Conservation (phyloP, 83 land plant species). For the Picea abies region DNA sequence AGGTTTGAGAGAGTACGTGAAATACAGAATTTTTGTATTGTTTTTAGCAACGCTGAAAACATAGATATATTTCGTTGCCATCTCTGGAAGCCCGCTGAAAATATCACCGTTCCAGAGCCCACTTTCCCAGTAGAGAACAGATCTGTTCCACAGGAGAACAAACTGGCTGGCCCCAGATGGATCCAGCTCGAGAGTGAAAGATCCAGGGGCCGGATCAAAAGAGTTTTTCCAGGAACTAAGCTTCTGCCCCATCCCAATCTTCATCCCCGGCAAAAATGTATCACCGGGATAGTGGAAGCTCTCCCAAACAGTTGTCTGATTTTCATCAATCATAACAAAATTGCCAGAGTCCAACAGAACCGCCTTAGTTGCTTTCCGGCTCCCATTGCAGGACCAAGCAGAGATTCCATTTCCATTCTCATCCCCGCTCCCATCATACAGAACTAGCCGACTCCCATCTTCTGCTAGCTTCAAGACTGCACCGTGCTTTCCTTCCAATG, state of each 20-base stretch:
- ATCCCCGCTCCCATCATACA: constrained; percentile 21
- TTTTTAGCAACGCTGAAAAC: constrained; percentile 28
- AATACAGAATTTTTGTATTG: constrained; percentile 15
- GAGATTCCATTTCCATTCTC: background rate
- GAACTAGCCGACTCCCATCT: background rate
- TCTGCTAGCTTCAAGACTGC: constrained; percentile 7
- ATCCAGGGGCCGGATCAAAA: constrained; percentile 21
- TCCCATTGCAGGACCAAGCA: constrained; percentile 26
- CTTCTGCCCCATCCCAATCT: background rate
- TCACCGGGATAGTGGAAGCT: constrained; percentile 36
- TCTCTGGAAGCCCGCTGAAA: constrained; percentile 27
- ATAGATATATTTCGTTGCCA: constrained; percentile 4
- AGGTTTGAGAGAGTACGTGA: background rate
- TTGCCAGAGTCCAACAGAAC: constrained; percentile 46
- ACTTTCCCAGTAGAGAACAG: constrained; percentile 27
- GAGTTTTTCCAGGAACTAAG: constrained; percentile 18
- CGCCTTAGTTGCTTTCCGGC: background rate
- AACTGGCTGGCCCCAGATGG: constrained; percentile 21
- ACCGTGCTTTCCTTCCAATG: background rate
- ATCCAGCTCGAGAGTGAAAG: background rate
- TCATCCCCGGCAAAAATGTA: constrained; percentile 59
- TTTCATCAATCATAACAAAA: constrained; percentile 25
- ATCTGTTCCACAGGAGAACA: constrained; percentile 28
- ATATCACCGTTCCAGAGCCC: constrained; percentile 30
- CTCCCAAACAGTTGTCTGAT: constrained; percentile 34